These are phyloP conservation scores for Leccinum pachyderme DNA, from an alignment of 1,284 basidiomycete genomes.

Conservation along the genomic window DNA sequence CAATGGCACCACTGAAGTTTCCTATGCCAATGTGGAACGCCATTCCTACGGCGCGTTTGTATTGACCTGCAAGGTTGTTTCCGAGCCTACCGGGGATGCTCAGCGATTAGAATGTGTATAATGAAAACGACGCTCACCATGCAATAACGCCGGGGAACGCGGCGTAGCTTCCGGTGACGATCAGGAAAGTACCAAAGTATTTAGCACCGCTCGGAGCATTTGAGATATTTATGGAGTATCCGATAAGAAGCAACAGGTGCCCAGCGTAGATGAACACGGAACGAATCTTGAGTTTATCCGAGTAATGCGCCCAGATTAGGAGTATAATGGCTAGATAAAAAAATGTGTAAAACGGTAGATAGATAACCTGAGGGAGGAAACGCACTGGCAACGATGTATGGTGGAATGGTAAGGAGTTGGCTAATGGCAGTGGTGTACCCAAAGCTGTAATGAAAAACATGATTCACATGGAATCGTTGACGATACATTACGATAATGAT, in stretches of 20 bases:
- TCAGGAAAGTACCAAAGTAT: slow-evolving; percentile 68
- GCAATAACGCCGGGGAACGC: slow-evolving; percentile 62
- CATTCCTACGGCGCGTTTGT: slow-evolving; percentile 48
- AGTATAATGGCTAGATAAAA: slow-evolving; percentile 51
- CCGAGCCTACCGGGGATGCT: slow-evolving; percentile 36
- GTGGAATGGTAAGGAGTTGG: slow-evolving; percentile 68
- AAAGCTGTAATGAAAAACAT: slow-evolving; percentile 39
- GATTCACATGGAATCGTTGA: background rate
- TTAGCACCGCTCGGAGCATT: slow-evolving; percentile 44
- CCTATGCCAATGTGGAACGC: slow-evolving; percentile 46
- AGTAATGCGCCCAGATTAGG: slow-evolving; percentile 52
- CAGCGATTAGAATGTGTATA: background rate
- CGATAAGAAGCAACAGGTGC: slow-evolving; percentile 51
- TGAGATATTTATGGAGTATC: slow-evolving; percentile 64
- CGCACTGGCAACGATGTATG: slow-evolving; percentile 62
- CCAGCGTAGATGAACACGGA: slow-evolving; percentile 60
- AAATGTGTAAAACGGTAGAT: background rate
- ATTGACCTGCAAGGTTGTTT: slow-evolving; percentile 48
- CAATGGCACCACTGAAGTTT: slow-evolving; percentile 35
- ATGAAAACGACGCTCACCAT: slow-evolving; percentile 44
- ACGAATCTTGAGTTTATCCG: slow-evolving; percentile 57
- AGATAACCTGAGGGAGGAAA: background rate
- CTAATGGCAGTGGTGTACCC: slow-evolving; percentile 55
- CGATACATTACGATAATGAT: background rate
- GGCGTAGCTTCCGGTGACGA: slow-evolving; percentile 59